These are phyloP conservation scores for Cerioporus squamosus DNA, from an alignment of 1,284 basidiomycete species.

Conservation along the genomic window DNA sequence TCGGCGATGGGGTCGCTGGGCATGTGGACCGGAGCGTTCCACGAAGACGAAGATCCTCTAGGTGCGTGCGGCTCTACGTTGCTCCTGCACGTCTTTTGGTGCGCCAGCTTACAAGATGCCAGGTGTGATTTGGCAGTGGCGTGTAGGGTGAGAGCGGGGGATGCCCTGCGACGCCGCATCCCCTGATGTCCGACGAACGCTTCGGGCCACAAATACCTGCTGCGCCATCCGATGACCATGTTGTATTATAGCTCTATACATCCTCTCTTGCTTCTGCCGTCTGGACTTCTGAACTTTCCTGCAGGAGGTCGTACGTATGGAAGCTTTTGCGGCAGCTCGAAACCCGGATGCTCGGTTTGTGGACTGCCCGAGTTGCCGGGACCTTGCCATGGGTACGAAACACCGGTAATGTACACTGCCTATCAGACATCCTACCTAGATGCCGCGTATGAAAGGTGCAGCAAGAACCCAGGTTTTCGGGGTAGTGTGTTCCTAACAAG, in stretches of 20 bases:
- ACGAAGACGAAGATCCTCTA: constrained; percentile 49
- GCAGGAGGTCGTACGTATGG: too few relatives aligned
- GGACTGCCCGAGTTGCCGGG: too few relatives aligned
- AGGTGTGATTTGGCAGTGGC: constrained; percentile 24
- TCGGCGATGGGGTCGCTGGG: constrained; percentile 57
- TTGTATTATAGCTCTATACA: not conserved
- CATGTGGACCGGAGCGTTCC: constrained; percentile 62
- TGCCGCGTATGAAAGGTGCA: too few relatives aligned
- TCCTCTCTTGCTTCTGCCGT: not conserved
- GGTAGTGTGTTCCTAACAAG: too few relatives aligned
- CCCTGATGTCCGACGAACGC: not conserved
- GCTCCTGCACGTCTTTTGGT: constrained; percentile 2
- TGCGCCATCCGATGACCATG: not conserved
- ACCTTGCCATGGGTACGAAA: too few relatives aligned
- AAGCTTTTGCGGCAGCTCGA: too few relatives aligned
- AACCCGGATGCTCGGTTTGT: too few relatives aligned
- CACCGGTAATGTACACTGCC: too few relatives aligned
- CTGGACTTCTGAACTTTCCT: too few relatives aligned
- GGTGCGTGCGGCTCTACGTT: constrained; percentile 40
- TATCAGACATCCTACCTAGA: too few relatives aligned
- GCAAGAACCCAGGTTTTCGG: too few relatives aligned
- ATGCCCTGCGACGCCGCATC: not conserved
- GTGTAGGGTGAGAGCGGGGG: constrained; percentile 9
- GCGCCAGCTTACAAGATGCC: not conserved
- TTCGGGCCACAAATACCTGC: not conserved